Evolutionary conservation across 2,329 filamentous ascomycete species (phyloP), one percentile per base, ranked within the genome.

Genomic region (Talaromyces rugulosus): DNA sequence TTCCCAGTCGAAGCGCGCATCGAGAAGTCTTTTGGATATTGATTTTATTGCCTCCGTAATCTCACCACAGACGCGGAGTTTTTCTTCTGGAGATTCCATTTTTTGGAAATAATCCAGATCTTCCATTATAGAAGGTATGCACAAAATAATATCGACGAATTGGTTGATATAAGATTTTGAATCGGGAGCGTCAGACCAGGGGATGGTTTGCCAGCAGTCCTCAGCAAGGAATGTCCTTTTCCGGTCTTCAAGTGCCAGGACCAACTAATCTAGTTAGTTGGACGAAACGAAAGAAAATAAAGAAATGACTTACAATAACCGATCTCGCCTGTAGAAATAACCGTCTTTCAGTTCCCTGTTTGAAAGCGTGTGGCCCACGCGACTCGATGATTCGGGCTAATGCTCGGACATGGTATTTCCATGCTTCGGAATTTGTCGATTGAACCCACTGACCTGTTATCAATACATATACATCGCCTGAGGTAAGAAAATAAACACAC

Each of bases 241-340:
- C 18, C 44, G 16, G 16, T 58, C 56, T 58, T 58, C 56, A 34
- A 58, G 27, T 28, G 56, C 56, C 40, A 33, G 16, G 56, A 58
- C 30, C 44, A 47, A 2, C 56, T 58, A 27, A 42, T 28, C 1
- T n/a, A 18, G 31, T 56, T 8, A 33, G 23, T 44, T 57, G 14
- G 36, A n/a, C 18, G 23, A 56, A 9, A 6, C 18, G 2, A 30
- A 23, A 11, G 14, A 57, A 28, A 28, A 28, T 4, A n/a, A 23
- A 7, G 1, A 30, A 44, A n/a, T 42, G 14, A 33, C 31, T 42
- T 58, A 58, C 56, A 31, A 58, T 47, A 12, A 58, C 6, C 27
- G 56, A 58, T 18, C 56, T 47, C 14, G 56, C 56, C 23, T 23
- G 40, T 30, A 47, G 5, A 58, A 58, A 50, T 28, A 58, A 28